Conservation (phyloP, 169 alveolate species). For the Neospora caninum region DNA sequence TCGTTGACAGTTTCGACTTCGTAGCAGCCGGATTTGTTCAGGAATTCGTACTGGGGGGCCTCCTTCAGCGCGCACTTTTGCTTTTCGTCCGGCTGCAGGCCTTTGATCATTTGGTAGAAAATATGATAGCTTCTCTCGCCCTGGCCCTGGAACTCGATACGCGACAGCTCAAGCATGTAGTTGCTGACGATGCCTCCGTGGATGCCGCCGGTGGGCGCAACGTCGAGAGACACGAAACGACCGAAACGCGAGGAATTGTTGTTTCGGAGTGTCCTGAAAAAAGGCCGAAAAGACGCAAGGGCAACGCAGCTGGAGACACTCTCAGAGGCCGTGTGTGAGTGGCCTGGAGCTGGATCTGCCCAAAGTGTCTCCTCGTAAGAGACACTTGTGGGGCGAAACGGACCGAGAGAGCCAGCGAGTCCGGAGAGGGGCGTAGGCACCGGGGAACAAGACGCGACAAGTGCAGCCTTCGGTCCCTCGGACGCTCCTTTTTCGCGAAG, state of each 20-base stretch:
- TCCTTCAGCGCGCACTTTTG: neutral
- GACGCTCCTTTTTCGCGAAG: too few species aligned
- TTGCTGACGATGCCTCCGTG: conserved; percentile 90
- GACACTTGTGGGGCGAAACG: too few species aligned
- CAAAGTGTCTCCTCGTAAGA: too few species aligned
- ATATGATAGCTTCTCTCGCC: conserved; percentile 96
- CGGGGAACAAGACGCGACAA: too few species aligned
- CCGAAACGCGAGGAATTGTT: conserved; percentile 98
- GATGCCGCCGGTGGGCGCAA: conserved; percentile 86
- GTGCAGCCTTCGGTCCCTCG: too few species aligned
- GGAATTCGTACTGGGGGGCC: conserved; percentile 57
- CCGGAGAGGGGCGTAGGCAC: too few species aligned
- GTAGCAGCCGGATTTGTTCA: conserved; percentile 67
- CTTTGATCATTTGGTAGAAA: conserved; percentile 94
- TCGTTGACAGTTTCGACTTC: conserved; percentile 66
- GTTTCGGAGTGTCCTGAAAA: conserved; percentile 93
- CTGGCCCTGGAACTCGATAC: conserved; percentile 90
- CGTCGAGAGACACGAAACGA: conserved; percentile 94
- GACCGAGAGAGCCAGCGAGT: too few species aligned
- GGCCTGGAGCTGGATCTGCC: too few species aligned
- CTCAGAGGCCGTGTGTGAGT: too few species aligned
- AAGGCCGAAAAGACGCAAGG: neutral
- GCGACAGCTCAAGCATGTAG: conserved; percentile 95
- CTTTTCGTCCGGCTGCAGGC: conserved; percentile 84
- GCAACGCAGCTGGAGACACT: too few species aligned